Conservation (phyloP, 2,329 filamentous ascomycete genomes). For the Pleomassaria siparia region DNA sequence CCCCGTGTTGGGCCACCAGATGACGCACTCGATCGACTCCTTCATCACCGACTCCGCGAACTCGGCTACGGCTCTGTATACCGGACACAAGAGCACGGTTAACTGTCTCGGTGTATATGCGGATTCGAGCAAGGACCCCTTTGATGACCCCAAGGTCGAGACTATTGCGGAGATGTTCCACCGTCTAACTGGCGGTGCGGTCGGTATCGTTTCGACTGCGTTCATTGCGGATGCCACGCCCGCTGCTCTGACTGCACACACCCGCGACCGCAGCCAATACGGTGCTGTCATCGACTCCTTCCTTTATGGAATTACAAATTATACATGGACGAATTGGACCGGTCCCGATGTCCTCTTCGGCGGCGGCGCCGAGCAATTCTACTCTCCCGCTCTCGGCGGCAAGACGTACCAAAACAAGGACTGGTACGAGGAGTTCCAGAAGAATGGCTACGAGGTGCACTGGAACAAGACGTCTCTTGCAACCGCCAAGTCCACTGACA, state of each 20-base stretch:
- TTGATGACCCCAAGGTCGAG: slow-evolving; percentile 86
- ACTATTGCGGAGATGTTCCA: slow-evolving; percentile 77
- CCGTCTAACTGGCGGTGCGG: slow-evolving; percentile 64
- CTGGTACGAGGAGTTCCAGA: slow-evolving; percentile 70
- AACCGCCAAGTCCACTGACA: slow-evolving; percentile 58
- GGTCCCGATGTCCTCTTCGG: slow-evolving; percentile 83
- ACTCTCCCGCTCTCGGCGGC: slow-evolving; percentile 54
- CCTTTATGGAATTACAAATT: slow-evolving; percentile 75
- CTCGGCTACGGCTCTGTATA: slow-evolving; percentile 78
- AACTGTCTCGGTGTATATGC: slow-evolving; percentile 81
- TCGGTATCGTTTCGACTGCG: slow-evolving; percentile 73
- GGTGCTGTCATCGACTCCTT: slow-evolving; percentile 74
- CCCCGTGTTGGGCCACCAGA: slow-evolving; percentile 82
- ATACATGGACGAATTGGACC: slow-evolving; percentile 74
- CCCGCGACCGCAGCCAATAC: slow-evolving; percentile 68
- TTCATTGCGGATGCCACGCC: slow-evolving; percentile 81
- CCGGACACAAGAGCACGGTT: slow-evolving; percentile 80
- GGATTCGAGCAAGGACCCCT: slow-evolving; percentile 70
- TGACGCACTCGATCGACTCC: slow-evolving; percentile 81
- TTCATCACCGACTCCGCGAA: slow-evolving; percentile 89
- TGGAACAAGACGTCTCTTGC: slow-evolving; percentile 73
- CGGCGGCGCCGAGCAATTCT: slow-evolving; percentile 80
- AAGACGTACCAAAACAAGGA: slow-evolving; percentile 69
- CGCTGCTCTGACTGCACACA: slow-evolving; percentile 63
- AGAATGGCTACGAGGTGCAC: slow-evolving; percentile 71